Conservation (phyloP, 148 eudicot genomes). For the Chenopodium album region DNA sequence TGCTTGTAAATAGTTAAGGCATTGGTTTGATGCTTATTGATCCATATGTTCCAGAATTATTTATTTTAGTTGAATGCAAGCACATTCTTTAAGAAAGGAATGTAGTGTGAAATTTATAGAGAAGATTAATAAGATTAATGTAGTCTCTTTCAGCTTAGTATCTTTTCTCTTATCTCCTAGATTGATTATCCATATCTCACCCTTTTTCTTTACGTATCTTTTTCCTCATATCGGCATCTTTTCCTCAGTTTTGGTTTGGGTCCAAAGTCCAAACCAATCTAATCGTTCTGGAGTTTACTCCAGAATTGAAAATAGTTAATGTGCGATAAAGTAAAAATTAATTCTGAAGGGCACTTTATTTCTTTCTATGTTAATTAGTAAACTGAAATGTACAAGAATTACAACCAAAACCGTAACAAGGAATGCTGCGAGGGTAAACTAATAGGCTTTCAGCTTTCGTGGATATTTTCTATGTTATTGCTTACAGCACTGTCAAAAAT, state of each 20-base stretch:
- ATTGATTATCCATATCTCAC: neutral
- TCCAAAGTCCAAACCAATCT: too few relatives aligned
- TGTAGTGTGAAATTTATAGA: neutral
- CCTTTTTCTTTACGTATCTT: too few relatives aligned
- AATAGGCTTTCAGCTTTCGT: neutral
- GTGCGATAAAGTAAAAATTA: too few relatives aligned
- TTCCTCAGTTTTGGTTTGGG: too few relatives aligned
- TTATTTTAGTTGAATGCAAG: neutral
- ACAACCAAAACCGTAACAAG: neutral
- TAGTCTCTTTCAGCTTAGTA: neutral
- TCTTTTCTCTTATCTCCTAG: neutral
- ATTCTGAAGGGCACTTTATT: too few relatives aligned
- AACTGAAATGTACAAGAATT: neutral
- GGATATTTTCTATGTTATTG: neutral
- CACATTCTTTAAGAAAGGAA: neutral
- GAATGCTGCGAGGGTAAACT: neutral
- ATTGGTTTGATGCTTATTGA: neutral
- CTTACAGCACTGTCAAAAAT: neutral
- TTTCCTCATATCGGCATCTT: too few relatives aligned
- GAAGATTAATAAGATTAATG: neutral
- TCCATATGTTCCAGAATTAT: neutral
- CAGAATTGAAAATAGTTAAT: too few relatives aligned
- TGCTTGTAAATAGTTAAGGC: conserved; percentile 10
- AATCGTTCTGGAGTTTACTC: too few relatives aligned
- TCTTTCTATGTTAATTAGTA: neutral